Evolutionary conservation across 1,284 basidiomycete genomes (phyloP).

Genomic region (Crucibulum cyathiforme): DNA sequence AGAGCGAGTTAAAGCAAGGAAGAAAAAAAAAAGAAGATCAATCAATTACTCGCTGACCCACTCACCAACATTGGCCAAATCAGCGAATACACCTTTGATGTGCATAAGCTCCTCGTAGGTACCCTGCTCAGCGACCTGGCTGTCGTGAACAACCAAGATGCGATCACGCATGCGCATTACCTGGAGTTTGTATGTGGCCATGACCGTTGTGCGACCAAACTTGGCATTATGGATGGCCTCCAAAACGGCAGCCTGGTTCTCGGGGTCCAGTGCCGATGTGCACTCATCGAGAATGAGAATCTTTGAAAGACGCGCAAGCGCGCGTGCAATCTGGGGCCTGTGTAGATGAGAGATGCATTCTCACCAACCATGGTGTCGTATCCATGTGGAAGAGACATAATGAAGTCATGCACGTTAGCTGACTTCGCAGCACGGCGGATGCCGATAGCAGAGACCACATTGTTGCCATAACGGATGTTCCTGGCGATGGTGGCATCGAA

Average conservation of each 20-base stretch:
- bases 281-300: conserved; percentile 95
- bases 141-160: conserved; percentile 82
- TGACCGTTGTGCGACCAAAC: conserved; percentile 78
- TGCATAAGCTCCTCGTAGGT: conserved; percentile 75
- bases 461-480: conserved; percentile 61
- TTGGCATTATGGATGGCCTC: conserved; percentile 37
- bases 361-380: conserved; percentile 91
- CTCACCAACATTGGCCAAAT: conserved; percentile 85
- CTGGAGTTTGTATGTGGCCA: conserved; percentile 92
- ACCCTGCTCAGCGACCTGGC: conserved; percentile 85
- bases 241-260: conserved; percentile 53
- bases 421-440: conserved; percentile 73
- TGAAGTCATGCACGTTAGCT: conserved; percentile 89
- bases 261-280: conserved; percentile 87
- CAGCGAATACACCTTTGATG: conserved; percentile 78
- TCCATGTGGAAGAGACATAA: conserved; percentile 78
- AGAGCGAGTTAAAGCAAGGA: too few species aligned
- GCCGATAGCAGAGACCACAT: conserved; percentile 42
- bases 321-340: conserved; percentile 90
- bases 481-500: conserved; percentile 89
- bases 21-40: neutral
- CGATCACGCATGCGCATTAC: conserved; percentile 94
- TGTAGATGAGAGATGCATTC: conserved; percentile 88
- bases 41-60: conserved; percentile 63
- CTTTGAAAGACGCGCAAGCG: conserved; percentile 72